These are phyloP conservation scores for Mollisia scopiformis DNA, from an alignment of 2,329 filamentous ascomycete genomes.

Conservation along the genomic window DNA sequence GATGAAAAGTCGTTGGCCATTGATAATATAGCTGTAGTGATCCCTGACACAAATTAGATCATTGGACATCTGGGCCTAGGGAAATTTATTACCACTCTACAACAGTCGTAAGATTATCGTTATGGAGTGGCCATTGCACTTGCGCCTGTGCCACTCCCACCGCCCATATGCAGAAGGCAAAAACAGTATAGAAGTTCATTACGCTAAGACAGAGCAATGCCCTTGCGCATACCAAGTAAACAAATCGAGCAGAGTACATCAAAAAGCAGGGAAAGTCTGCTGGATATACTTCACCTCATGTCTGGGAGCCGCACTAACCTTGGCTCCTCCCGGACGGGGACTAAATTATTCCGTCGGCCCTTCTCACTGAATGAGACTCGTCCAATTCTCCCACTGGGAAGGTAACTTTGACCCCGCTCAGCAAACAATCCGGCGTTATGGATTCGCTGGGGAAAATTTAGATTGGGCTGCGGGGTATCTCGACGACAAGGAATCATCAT, in stretches of 20 bases:
- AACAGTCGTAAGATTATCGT: conserved; percentile 48
- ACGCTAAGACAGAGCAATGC: not conserved
- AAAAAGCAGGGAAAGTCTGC: not conserved
- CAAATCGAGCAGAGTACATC: not conserved
- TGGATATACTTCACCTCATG: not conserved
- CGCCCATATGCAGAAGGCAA: not conserved
- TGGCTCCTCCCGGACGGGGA: not conserved
- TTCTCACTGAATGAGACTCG: not conserved
- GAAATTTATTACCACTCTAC: conserved; percentile 44
- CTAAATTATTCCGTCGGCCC: not conserved
- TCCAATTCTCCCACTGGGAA: not conserved
- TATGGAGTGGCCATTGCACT: conserved; percentile 48
- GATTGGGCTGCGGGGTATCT: not conserved
- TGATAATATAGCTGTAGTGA: conserved; percentile 54
- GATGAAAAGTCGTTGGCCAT: conserved; percentile 53
- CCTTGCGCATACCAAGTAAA: not conserved
- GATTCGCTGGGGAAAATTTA: not conserved
- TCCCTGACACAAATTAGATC: conserved; percentile 41
- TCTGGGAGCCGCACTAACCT: not conserved
- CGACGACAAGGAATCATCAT: not conserved
- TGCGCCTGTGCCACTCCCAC: conserved; percentile 2
- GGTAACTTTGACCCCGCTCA: not conserved
- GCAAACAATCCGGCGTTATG: not conserved
- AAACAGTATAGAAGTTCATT: not conserved
- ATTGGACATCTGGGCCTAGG: not conserved